Conservation (phyloP, 2,329 filamentous ascomycete genomes). For the Botrytis fragariae region DNA sequence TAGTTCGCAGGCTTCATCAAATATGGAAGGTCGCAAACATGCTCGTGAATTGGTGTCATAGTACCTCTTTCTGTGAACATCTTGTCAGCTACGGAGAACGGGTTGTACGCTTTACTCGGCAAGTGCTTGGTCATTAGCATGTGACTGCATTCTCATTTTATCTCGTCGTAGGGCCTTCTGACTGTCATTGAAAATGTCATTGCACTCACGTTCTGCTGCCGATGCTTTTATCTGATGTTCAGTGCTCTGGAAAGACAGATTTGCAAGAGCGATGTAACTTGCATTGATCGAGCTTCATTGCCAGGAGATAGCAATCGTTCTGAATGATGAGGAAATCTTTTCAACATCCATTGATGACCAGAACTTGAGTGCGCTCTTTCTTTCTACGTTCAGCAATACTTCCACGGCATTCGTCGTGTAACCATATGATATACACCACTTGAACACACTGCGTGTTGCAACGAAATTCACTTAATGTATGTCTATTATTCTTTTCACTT, state of each 20-base stretch:
- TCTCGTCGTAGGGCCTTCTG: not conserved
- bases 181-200: not conserved
- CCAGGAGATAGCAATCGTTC: not conserved
- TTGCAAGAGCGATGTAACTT: not conserved
- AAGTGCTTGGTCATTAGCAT: not conserved
- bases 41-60: not conserved
- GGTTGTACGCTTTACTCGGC: not conserved
- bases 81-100: not conserved
- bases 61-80: not conserved
- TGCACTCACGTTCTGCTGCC: not conserved
- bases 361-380: not conserved
- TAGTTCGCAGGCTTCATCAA: not conserved
- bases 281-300: not conserved
- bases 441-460: not conserved
- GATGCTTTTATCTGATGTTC: not conserved
- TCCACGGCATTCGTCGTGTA: not conserved
- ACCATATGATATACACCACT: not conserved
- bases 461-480: not conserved
- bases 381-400: not conserved
- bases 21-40: not conserved
- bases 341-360: not conserved
- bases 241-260: too few species aligned
- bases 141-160: not conserved
- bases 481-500: not conserved
- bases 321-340: not conserved